phyloP scores from a whole-genome alignment of 805 yeast species.

The Candida maesae region DNA sequence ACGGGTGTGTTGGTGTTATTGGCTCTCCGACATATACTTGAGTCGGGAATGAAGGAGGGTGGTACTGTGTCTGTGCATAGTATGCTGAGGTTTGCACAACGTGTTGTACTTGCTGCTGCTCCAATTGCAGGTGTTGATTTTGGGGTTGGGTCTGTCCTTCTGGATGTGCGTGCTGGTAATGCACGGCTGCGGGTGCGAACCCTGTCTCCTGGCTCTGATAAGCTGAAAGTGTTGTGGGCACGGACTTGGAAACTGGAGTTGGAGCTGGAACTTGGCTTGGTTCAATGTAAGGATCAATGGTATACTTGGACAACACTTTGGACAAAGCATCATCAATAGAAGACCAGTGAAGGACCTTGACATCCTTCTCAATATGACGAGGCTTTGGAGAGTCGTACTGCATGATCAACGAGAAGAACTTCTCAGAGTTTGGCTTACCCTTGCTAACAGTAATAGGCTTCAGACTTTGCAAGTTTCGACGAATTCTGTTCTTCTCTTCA shows the following conservation, averaged over 20 bases:
- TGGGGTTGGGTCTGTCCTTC: no score
- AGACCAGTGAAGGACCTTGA: slow-evolving; percentile 62
- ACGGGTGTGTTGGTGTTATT: slow-evolving; percentile 5
- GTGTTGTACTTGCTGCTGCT: slow-evolving; percentile 1
- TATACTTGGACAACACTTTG: slow-evolving; percentile 57
- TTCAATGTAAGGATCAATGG: slow-evolving; percentile 19
- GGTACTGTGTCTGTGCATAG: no score
- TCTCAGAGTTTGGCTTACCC: slow-evolving; percentile 33
- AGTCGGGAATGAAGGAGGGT: no score
- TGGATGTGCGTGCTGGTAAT: no score
- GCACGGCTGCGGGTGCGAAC: no score
- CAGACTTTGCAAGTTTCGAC: slow-evolving; percentile 62
- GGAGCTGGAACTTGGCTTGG: no score
- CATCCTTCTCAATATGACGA: slow-evolving; percentile 65
- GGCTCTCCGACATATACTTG: no score
- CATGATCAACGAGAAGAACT: slow-evolving; percentile 51
- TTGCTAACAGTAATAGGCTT: slow-evolving; percentile 59
- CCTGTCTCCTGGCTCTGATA: no score
- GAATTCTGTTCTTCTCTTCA: slow-evolving; percentile 66
- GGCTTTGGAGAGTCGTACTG: slow-evolving; percentile 60
- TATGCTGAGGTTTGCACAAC: no score
- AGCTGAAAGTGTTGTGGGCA: background rate
- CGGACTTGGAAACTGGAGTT: no score
- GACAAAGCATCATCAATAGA: slow-evolving; percentile 48
- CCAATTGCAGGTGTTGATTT: background rate